These are phyloP conservation scores for Podospora bellae-mahoneyi DNA, from an alignment of 495 filamentous ascomycete species.

Conservation along the genomic window DNA sequence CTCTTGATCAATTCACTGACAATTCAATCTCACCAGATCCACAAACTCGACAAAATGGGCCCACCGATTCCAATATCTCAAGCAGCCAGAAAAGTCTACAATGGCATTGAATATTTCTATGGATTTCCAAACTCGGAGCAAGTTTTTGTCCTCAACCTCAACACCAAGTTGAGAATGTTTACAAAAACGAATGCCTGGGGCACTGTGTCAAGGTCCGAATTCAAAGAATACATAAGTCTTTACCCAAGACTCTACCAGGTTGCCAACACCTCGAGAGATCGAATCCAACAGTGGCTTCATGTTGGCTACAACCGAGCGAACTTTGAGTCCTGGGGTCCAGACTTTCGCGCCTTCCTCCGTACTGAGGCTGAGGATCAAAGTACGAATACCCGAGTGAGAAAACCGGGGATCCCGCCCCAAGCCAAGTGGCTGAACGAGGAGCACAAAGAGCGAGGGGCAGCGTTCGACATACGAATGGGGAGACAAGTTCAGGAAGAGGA, in stretches of 20 bases:
- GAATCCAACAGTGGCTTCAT: conserved; percentile 12
- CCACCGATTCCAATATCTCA: not conserved
- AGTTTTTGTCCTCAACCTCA: not conserved
- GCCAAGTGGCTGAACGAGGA: not conserved
- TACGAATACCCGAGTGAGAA: not conserved
- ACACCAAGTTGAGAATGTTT: not conserved
- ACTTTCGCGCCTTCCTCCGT: conserved; percentile 5
- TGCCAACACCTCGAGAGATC: not conserved
- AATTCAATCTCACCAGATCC: not conserved
- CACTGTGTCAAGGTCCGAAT: not conserved
- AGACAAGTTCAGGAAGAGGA: not conserved
- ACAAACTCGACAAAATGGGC: not conserved
- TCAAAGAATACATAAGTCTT: conserved; percentile 10
- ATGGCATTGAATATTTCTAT: not conserved
- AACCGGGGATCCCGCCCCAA: conserved; percentile 5
- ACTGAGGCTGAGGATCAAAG: not conserved
- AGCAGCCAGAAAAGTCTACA: not conserved
- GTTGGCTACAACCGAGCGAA: not conserved
- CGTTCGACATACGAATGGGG: not conserved
- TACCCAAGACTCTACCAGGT: conserved; percentile 21
- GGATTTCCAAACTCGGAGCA: not conserved
- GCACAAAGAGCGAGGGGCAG: not conserved
- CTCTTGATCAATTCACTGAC: not conserved
- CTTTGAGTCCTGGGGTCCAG: conserved; percentile 10
- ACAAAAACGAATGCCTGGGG: not conserved